Percentiles rank a stretch among this genome's conserved stretches.
These are phyloP conservation scores for Uronychia binucleata DNA, from an alignment of 73 alveolate genomes.

Conservation along the genomic window DNA sequence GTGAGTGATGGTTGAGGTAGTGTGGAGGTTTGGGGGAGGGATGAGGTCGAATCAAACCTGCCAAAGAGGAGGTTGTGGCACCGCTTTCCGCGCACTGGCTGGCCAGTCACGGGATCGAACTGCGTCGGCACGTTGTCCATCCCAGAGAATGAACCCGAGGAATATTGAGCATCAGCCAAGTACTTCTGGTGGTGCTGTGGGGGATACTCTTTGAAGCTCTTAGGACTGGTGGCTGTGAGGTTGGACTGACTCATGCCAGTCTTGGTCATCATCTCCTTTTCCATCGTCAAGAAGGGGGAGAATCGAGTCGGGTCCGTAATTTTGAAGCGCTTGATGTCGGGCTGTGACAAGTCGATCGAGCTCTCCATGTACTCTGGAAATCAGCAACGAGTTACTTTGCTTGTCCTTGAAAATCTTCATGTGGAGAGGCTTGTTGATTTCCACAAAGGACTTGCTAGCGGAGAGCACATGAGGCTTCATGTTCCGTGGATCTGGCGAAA, in stretches of 20 bases:
- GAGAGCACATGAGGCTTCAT: conserved; percentile 3
- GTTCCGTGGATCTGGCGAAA: neutral
- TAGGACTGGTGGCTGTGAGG: neutral
- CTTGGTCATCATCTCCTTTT: neutral
- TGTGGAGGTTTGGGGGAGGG: neutral
- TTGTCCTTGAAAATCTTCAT: neutral
- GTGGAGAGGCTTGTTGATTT: neutral
- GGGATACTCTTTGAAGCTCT: neutral
- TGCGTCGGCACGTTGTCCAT: neutral
- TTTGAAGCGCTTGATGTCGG: conserved; percentile 26
- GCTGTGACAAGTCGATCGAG: conserved; percentile 25
- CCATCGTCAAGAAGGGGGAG: neutral
- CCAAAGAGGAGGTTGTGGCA: neutral
- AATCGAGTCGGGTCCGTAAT: neutral
- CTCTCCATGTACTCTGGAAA: conserved; percentile 6
- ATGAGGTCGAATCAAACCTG: neutral
- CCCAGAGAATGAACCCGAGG: neutral
- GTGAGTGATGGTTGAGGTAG: too few relatives aligned
- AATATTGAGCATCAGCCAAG: neutral
- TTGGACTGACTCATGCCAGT: too few relatives aligned
- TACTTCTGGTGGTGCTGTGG: neutral
- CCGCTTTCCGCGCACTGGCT: neutral
- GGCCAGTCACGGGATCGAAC: neutral
- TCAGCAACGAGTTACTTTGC: neutral
- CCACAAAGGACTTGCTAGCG: neutral